Evolutionary conservation across 1,284 basidiomycete genomes (phyloP).

Genomic region (Athelia sp.): DNA sequence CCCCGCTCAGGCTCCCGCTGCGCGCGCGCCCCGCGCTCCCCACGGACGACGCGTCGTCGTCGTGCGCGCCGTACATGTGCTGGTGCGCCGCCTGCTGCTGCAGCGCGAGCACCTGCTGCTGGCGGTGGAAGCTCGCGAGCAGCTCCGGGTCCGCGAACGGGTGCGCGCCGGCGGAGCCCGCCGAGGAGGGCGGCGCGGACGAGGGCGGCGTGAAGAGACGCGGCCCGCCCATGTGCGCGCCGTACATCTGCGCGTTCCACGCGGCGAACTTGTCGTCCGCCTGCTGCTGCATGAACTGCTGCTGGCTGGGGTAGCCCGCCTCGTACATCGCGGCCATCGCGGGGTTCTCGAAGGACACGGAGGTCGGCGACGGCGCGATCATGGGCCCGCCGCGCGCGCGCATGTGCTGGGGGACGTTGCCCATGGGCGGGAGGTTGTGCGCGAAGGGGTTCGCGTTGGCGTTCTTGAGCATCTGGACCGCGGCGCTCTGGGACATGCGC

Average conservation of each 20-base stretch:
- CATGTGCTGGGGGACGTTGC: conserved; percentile 21
- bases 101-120: conserved; percentile 22
- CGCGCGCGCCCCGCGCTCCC: conserved; percentile 29
- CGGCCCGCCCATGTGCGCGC: conserved; percentile 17
- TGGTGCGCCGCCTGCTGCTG: conserved; percentile 17
- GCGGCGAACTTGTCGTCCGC: conserved; percentile 21
- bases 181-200: conserved; percentile 12
- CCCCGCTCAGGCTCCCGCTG: conserved; percentile 32
- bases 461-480: conserved; percentile 14
- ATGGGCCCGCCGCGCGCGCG: conserved; percentile 19
- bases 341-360: conserved; percentile 27
- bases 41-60: conserved; percentile 38
- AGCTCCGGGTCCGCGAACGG: conserved; percentile 18
- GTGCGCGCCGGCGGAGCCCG: conserved; percentile 4
- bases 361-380: conserved; percentile 23
- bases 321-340: conserved; percentile 26
- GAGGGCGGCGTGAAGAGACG: conserved; percentile 32
- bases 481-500: conserved; percentile 11
- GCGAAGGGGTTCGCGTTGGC: conserved; percentile 11
- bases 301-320: conserved; percentile 12
- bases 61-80: conserved; percentile 26
- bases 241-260: conserved; percentile 25
- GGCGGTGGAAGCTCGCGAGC: conserved; percentile 27
- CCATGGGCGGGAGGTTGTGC: conserved; percentile 12
- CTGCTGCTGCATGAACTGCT: conserved; percentile 16